These are phyloP conservation scores for Pichia sp. DNA, from an alignment of 1,139 yeast genomes.

Conservation along the genomic window DNA sequence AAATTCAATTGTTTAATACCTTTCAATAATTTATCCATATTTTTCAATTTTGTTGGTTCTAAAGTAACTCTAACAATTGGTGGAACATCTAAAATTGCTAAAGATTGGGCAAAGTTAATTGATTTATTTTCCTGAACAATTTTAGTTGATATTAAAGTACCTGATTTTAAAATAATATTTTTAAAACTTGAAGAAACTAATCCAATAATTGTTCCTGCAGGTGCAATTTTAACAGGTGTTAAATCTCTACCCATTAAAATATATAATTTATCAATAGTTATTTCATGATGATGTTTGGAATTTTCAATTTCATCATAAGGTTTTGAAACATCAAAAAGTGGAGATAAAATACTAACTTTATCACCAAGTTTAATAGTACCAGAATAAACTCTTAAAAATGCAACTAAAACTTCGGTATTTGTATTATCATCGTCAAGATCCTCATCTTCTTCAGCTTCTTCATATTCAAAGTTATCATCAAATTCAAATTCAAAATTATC, in stretches of 20 bases:
- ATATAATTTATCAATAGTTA: conserved; percentile 60
- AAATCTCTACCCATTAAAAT: conserved; percentile 91
- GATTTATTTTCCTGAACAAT: conserved; percentile 34
- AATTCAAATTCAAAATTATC: conserved; percentile 28
- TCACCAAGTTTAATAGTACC: conserved; percentile 78
- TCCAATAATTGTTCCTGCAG: conserved; percentile 94
- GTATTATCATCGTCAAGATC: conserved; percentile 36
- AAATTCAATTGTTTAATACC: conserved; percentile 76
- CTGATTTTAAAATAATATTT: conserved; percentile 75
- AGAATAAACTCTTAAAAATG: conserved; percentile 82
- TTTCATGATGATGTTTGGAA: conserved; percentile 45
- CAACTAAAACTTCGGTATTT: conserved; percentile 39
- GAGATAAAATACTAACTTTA: conserved; percentile 68
- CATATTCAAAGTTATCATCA: conserved; percentile 32
- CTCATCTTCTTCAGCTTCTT: conserved; percentile 39
- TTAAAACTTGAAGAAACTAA: conserved; percentile 71
- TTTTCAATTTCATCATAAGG: conserved; percentile 34
- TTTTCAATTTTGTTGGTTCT: conserved; percentile 84
- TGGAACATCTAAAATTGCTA: conserved; percentile 46
- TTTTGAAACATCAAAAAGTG: conserved; percentile 72
- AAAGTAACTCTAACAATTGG: conserved; percentile 93
- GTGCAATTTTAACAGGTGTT: conserved; percentile 69
- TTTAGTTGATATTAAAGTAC: conserved; percentile 56
- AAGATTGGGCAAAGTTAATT: conserved; percentile 65
- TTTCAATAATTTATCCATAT: conserved; percentile 64